Conservation (phyloP, 176 grass and related monocot species). For the Cenchrus purpureus region DNA sequence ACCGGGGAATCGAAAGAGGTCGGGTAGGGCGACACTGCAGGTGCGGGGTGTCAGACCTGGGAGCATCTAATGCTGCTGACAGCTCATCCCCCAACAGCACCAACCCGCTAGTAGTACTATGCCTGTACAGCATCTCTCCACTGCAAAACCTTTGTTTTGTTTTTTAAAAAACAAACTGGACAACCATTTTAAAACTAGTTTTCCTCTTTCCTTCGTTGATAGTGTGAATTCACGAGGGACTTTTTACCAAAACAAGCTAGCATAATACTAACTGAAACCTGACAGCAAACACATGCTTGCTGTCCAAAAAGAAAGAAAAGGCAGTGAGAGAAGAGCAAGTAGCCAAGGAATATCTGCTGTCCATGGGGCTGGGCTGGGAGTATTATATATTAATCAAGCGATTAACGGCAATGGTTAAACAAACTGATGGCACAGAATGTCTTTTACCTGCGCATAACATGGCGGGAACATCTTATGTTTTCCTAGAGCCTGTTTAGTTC, state of each 20-base stretch:
- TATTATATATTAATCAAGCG: no score
- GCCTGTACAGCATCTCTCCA: no score
- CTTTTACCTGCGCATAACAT: conserved; percentile 24
- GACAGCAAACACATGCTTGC: background rate
- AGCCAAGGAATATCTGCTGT: background rate
- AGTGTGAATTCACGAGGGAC: no score
- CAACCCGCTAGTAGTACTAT: background rate
- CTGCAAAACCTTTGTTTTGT: no score
- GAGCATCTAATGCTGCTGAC: conserved; percentile 83
- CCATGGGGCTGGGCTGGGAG: background rate
- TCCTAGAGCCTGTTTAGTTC: no score
- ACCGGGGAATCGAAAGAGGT: background rate
- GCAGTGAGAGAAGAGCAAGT: background rate
- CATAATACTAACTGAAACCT: background rate
- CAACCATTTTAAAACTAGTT: no score
- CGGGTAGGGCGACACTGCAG: conserved; percentile 51
- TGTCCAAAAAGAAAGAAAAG: background rate
- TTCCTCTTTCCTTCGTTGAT: no score
- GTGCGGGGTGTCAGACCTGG: conserved; percentile 59
- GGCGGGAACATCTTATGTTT: background rate
- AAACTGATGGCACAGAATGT: conserved; percentile 29
- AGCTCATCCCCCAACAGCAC: conserved; percentile 71
- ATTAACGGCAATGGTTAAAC: conserved; percentile 1
- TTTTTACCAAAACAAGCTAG: background rate
- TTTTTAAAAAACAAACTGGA: no score